phyloP scores from a whole-genome alignment of 1,284 basidiomycete species.

The Taiwanofungus camphoratus region DNA sequence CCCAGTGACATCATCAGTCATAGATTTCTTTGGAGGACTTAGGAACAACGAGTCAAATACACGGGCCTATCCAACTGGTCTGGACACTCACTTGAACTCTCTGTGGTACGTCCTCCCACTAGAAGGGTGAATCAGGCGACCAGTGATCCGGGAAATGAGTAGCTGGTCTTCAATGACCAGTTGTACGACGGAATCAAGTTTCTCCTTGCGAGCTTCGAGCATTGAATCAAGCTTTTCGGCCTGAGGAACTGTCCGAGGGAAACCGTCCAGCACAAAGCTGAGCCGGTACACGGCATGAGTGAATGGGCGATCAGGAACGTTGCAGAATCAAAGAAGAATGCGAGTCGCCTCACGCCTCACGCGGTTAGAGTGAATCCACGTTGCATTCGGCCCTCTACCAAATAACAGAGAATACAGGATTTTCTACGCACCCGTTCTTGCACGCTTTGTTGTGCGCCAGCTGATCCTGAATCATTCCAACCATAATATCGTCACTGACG shows the following conservation, averaged over 20 bases:
- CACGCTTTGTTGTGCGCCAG: slow-evolving; percentile 90
- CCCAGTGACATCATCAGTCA: slow-evolving; percentile 92
- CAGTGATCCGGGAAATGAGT: slow-evolving; percentile 96
- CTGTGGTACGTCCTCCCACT: slow-evolving; percentile 92
- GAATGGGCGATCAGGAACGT: no score
- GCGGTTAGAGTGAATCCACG: not conserved
- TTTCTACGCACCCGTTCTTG: slow-evolving; percentile 80
- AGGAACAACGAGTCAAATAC: not conserved
- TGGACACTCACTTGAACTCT: slow-evolving; percentile 79
- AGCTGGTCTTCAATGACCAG: slow-evolving; percentile 92
- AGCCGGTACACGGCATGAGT: not conserved
- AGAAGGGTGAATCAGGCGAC: slow-evolving; percentile 87
- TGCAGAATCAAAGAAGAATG: slow-evolving; percentile 4
- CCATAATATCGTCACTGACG: slow-evolving; percentile 95
- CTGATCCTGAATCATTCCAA: slow-evolving; percentile 96
- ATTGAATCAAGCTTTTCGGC: slow-evolving; percentile 95
- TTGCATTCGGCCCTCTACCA: not conserved
- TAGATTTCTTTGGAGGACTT: slow-evolving; percentile 93
- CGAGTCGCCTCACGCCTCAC: slow-evolving; percentile 2
- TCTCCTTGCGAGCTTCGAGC: slow-evolving; percentile 79
- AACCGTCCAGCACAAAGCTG: slow-evolving; percentile 97
- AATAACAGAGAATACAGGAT: slow-evolving; percentile 3
- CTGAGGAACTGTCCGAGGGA: slow-evolving; percentile 97
- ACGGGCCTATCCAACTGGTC: not conserved
- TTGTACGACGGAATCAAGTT: slow-evolving; percentile 88